These are phyloP conservation scores for Tylopilus cervinicoccineus DNA, from an alignment of 768 basidiomycete species.

Conservation along the genomic window DNA sequence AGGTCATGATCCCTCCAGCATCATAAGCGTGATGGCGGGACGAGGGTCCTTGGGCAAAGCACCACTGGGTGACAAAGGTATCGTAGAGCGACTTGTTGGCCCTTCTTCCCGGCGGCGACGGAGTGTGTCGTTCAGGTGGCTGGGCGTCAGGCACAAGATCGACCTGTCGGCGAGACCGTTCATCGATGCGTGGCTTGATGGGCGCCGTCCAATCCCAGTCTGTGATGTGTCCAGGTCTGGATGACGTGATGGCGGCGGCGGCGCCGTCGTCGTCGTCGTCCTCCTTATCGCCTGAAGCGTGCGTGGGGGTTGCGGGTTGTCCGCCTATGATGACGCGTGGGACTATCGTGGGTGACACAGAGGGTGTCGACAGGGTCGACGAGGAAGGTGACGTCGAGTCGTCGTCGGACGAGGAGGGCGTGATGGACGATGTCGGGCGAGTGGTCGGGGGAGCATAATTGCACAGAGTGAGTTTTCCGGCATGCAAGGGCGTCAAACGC, in stretches of 20 bases:
- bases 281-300: neutral
- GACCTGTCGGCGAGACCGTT: neutral
- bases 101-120: neutral
- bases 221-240: constrained; percentile 3
- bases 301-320: constrained; percentile 17
- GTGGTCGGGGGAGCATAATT: constrained; percentile 33
- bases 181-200: neutral
- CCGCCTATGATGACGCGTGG: constrained; percentile 26
- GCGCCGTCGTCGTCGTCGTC: too few species aligned
- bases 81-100: constrained; percentile 43
- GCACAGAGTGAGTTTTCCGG: constrained; percentile 26
- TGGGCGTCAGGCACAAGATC: constrained; percentile 20
- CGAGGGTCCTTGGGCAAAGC: constrained; percentile 51
- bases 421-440: neutral
- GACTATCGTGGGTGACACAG: constrained; percentile 16
- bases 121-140: constrained; percentile 6
- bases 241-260: neutral
- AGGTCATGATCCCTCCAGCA: constrained; percentile 19
- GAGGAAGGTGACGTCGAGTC: constrained; percentile 24
- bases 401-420: constrained; percentile 4
- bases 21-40: constrained; percentile 16
- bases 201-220: constrained; percentile 25
- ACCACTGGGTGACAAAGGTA: constrained; percentile 64
- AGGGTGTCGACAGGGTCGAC: constrained; percentile 26
- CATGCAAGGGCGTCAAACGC: neutral